phyloP scores from a whole-genome alignment of 768 basidiomycete genomes.

The Glaciozyma martinii region DNA sequence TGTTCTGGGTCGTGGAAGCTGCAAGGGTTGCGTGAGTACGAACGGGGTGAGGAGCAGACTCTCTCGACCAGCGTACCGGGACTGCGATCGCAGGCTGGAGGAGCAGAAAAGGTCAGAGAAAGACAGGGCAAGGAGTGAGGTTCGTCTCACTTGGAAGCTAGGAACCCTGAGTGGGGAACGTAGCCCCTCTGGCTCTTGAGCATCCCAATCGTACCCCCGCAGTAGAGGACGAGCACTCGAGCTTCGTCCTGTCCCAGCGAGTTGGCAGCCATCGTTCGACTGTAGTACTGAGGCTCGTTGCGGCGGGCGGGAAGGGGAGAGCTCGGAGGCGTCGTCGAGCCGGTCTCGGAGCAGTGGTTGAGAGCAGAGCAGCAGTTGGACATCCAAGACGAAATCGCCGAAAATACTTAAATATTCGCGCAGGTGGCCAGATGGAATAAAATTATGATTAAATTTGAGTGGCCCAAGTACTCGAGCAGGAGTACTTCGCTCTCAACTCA shows the following conservation, averaged over 20 bases:
- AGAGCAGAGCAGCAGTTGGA: no score
- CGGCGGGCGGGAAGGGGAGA: neutral
- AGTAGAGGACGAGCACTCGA: constrained; percentile 1
- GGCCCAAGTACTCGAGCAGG: no score
- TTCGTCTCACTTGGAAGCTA: constrained; percentile 46
- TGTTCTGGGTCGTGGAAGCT: constrained; percentile 87
- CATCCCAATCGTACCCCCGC: constrained; percentile 56
- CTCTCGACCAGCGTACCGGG: neutral
- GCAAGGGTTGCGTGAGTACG: constrained; percentile 56
- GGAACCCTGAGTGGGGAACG: constrained; percentile 72
- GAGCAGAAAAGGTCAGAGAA: neutral
- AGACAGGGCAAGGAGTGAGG: neutral
- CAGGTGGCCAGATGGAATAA: no score
- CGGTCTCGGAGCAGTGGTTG: no score
- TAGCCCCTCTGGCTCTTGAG: constrained; percentile 27
- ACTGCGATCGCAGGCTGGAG: constrained; percentile 12
- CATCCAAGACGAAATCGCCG: no score
- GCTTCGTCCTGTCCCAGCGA: neutral
- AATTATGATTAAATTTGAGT: no score
- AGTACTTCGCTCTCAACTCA: no score
- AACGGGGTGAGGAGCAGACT: constrained; percentile 51
- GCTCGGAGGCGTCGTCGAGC: neutral
- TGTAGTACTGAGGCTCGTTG: neutral
- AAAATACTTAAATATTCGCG: no score
- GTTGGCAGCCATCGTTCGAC: neutral